Conservation (phyloP, 2,329 filamentous ascomycete genomes). For the Pseudocercospora musae region DNA sequence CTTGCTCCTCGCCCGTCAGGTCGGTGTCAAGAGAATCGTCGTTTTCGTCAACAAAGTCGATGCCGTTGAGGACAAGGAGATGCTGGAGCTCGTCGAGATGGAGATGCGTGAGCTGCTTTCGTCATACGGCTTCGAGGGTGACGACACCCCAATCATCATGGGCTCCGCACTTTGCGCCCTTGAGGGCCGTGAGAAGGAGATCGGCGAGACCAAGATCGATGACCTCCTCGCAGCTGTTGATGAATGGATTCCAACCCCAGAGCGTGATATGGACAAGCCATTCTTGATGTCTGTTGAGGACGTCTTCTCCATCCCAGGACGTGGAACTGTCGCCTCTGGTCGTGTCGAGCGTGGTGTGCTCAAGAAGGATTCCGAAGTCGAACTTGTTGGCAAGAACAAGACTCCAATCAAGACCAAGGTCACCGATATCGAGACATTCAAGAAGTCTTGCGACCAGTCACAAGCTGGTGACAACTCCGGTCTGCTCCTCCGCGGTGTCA, state of each 20-base stretch:
- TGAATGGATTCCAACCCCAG: constrained; percentile 90
- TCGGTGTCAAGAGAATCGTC: constrained; percentile 96
- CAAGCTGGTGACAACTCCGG: constrained; percentile 97
- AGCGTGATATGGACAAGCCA: constrained; percentile 93
- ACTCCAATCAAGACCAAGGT: constrained; percentile 96
- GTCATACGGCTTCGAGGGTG: constrained; percentile 95
- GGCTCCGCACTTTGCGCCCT: constrained; percentile 94
- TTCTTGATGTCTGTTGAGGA: constrained; percentile 97
- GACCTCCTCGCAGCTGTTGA: constrained; percentile 88
- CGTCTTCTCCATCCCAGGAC: constrained; percentile 62
- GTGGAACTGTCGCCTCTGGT: constrained; percentile 94
- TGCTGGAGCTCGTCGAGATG: constrained; percentile 99
- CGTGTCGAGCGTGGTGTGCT: constrained; percentile 93
- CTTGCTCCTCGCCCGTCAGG: constrained; percentile 93
- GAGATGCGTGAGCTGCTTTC: constrained; percentile 97
- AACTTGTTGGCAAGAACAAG: constrained; percentile 83
- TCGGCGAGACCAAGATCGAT: constrained; percentile 84
- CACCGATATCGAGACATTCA: constrained; percentile 99
- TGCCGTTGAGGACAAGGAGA: constrained; percentile 94
- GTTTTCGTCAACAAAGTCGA: constrained; percentile 99
- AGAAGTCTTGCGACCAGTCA: constrained; percentile 98
- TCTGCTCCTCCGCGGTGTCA: constrained; percentile 90
- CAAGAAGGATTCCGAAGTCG: constrained; percentile 92
- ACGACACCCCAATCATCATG: constrained; percentile 95
- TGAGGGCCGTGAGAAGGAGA: constrained; percentile 80